Conservation (phyloP, 192 early-diverging fungal genomes). For the Entrophospora sp. region DNA sequence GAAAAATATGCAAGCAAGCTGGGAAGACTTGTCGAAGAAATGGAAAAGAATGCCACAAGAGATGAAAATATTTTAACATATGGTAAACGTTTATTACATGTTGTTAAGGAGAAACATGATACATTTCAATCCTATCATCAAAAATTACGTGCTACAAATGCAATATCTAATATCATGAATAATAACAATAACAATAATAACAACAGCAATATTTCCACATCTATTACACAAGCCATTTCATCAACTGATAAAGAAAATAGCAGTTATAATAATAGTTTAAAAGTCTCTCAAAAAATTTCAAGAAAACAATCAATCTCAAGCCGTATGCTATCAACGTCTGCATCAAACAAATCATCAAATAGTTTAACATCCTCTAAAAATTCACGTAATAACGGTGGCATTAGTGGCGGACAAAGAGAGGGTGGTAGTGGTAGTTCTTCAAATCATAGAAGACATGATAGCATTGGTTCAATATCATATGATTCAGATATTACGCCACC, state of each 20-base stretch:
- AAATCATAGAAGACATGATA: slow-evolving; percentile 35
- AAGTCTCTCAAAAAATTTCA: no score
- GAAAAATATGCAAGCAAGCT: slow-evolving; percentile 5
- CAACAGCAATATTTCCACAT: no score
- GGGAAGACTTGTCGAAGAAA: not conserved
- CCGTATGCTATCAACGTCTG: not conserved
- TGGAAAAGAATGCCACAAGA: slow-evolving; percentile 9
- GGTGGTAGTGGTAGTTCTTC: no score
- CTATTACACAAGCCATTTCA: no score
- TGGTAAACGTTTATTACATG: slow-evolving; percentile 30
- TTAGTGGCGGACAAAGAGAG: no score
- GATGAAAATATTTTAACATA: slow-evolving; percentile 29
- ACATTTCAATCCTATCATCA: not conserved
- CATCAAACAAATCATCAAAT: no score
- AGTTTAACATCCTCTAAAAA: no score
- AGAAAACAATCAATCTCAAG: not conserved
- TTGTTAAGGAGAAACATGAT: slow-evolving; percentile 17
- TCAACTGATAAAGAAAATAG: no score
- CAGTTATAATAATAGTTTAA: no score
- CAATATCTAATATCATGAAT: not conserved
- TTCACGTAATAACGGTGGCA: no score
- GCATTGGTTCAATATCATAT: slow-evolving; percentile 22
- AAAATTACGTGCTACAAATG: slow-evolving; percentile 6
- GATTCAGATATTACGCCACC: not conserved
- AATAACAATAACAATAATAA: no score